Evolutionary conservation across 495 filamentous ascomycete genomes (phyloP).

Genomic region (Neurospora terricola): DNA sequence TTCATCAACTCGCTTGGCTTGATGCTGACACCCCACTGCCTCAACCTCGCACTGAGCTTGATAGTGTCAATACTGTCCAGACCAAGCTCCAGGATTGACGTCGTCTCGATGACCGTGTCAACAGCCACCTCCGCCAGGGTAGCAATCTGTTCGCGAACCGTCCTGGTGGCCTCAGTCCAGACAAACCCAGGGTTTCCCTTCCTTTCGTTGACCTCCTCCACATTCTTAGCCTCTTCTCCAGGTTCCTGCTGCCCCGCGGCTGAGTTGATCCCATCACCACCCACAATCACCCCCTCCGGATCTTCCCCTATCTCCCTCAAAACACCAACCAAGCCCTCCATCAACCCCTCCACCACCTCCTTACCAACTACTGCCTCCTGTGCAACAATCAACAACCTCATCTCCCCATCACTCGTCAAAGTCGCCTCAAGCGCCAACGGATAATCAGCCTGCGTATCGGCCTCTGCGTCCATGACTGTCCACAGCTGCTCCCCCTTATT

Average conservation of each 20-base stretch:
- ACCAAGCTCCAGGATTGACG: conserved; percentile 53
- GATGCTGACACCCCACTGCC: conserved; percentile 44
- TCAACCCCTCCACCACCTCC: conserved; percentile 20
- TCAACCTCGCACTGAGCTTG: conserved; percentile 57
- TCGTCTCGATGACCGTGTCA: conserved; percentile 38
- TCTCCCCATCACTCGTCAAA: conserved; percentile 28
- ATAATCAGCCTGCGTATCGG: conserved; percentile 45
- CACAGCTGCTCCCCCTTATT: conserved; percentile 31
- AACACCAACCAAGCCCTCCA: conserved; percentile 28
- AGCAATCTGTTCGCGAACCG: conserved; percentile 50
- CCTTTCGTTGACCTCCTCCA: background rate
- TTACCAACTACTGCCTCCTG: conserved; percentile 29
- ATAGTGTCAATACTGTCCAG: conserved; percentile 62
- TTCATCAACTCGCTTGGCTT: conserved; percentile 61
- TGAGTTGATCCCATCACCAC: background rate
- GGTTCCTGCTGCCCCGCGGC: background rate
- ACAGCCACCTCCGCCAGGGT: conserved; percentile 42
- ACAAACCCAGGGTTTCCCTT: conserved; percentile 21
- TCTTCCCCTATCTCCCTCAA: conserved; percentile 13
- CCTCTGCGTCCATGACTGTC: conserved; percentile 38
- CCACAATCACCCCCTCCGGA: background rate
- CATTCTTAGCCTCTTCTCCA: background rate
- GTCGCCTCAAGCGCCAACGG: conserved; percentile 66
- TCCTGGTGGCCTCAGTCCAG: conserved; percentile 42
- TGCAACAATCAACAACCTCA: conserved; percentile 47